phyloP scores from a whole-genome alignment of 164 flowering plant genomes.

The Brasenia schreberi region DNA sequence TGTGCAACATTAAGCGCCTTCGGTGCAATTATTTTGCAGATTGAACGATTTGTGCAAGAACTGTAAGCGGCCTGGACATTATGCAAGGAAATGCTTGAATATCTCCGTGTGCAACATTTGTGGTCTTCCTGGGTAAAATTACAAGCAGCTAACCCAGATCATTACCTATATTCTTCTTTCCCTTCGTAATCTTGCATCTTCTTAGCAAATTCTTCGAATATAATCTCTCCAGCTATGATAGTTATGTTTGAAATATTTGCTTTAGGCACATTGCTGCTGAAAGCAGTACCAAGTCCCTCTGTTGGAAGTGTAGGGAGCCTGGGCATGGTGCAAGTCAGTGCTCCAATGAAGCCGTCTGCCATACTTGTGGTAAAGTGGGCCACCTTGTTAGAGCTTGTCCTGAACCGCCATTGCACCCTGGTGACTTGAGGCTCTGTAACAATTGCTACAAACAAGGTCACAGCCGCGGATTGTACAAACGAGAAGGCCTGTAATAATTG shows the following conservation, averaged over 20 bases:
- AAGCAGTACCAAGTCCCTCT: constrained; percentile 19
- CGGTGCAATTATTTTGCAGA: background rate
- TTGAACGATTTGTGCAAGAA: constrained; percentile 7
- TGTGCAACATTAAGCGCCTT: background rate
- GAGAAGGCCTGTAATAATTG: constrained; percentile 33
- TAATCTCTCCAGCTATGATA: background rate
- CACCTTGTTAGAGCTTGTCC: constrained; percentile 26
- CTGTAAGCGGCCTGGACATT: constrained; percentile 11
- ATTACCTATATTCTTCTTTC: constrained; percentile 3
- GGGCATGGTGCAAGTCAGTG: constrained; percentile 26
- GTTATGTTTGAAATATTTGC: background rate
- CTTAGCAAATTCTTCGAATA: constrained; percentile 3
- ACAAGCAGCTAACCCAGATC: constrained; percentile 2
- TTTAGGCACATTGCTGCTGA: constrained; percentile 26
- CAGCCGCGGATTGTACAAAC: constrained; percentile 27
- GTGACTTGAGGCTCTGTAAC: constrained; percentile 25
- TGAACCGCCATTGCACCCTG: constrained; percentile 10
- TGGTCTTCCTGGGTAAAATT: constrained; percentile 6
- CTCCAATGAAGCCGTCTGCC: constrained; percentile 24
- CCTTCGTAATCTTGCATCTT: constrained; percentile 1
- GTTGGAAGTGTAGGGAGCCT: constrained; percentile 35
- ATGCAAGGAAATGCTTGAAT: constrained; percentile 6
- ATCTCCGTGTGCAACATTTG: constrained; percentile 6
- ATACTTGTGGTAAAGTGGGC: constrained; percentile 26
- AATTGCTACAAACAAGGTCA: constrained; percentile 33